Percentiles rank a stretch among this genome's conserved stretches.
Conservation (phyloP, 1,139 yeast genomes). For the Sugiyamaella castrensis region DNA sequence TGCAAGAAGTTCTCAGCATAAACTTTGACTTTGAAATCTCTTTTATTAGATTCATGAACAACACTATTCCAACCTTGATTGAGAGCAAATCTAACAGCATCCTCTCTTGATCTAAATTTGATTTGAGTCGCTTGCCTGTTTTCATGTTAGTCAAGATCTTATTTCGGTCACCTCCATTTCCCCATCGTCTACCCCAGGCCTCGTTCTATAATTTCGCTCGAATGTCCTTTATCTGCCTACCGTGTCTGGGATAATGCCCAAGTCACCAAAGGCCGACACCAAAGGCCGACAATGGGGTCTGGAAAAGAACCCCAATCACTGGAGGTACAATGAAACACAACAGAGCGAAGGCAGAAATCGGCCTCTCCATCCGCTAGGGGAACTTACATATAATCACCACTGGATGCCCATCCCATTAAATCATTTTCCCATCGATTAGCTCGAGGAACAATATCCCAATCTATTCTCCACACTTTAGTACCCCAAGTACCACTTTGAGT, state of each 20-base stretch:
- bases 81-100: constrained; percentile 75
- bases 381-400: constrained; percentile 66
- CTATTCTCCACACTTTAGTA: constrained; percentile 63
- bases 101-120: constrained; percentile 71
- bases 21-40: constrained; percentile 71
- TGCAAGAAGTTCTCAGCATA: constrained; percentile 72
- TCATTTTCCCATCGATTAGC: constrained; percentile 91
- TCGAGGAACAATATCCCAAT: constrained; percentile 78
- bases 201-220: neutral
- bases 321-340: no score
- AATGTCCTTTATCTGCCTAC: no score
- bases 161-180: neutral
- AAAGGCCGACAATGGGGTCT: no score
- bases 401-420: constrained; percentile 79
- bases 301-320: no score
- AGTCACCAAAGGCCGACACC: no score
- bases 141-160: constrained; percentile 13
- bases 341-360: no score
- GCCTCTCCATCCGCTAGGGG: constrained; percentile 14
- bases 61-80: constrained; percentile 84
- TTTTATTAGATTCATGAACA: constrained; percentile 75
- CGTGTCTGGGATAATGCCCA: no score
- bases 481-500: constrained; percentile 64
- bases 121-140: constrained; percentile 67
- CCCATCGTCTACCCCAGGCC: neutral